These are phyloP conservation scores for Euptelea pleiosperma DNA, from an alignment of 164 flowering plant genomes.

Conservation along the genomic window DNA sequence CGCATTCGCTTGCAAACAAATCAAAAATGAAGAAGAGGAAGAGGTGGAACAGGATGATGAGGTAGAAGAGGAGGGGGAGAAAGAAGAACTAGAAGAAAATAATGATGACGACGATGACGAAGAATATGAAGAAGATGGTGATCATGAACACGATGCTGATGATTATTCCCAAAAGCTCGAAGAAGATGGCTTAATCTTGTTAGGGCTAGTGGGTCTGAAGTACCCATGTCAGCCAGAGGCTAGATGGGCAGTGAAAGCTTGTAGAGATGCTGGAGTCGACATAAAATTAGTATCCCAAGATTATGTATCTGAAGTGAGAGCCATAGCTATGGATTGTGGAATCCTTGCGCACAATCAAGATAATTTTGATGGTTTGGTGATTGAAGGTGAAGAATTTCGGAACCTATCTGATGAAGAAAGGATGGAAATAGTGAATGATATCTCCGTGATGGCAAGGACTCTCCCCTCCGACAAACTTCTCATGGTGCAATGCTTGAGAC, in stretches of 20 bases:
- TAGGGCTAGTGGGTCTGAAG: constrained; percentile 19
- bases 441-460: constrained; percentile 20
- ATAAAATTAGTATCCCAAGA: constrained; percentile 24
- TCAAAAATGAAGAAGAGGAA: no score
- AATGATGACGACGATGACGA: no score
- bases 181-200: constrained; percentile 18
- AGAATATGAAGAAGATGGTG: constrained; percentile 1
- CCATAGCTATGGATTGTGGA: constrained; percentile 12
- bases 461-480: constrained; percentile 18
- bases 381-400: constrained; percentile 15
- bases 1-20: constrained; percentile 23
- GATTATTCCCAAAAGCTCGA: neutral
- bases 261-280: constrained; percentile 15
- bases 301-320: constrained; percentile 2
- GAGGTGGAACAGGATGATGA: no score
- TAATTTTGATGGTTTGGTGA: neutral
- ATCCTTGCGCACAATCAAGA: neutral
- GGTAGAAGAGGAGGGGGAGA: no score
- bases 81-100: no score
- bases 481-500: constrained; percentile 21
- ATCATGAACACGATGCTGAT: neutral
- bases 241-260: constrained; percentile 1
- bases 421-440: constrained; percentile 14
- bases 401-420: constrained; percentile 6
- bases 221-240: constrained; percentile 3